These are phyloP conservation scores for Coriolopsis trogii DNA, from an alignment of 1,284 basidiomycete genomes.

Conservation along the genomic window DNA sequence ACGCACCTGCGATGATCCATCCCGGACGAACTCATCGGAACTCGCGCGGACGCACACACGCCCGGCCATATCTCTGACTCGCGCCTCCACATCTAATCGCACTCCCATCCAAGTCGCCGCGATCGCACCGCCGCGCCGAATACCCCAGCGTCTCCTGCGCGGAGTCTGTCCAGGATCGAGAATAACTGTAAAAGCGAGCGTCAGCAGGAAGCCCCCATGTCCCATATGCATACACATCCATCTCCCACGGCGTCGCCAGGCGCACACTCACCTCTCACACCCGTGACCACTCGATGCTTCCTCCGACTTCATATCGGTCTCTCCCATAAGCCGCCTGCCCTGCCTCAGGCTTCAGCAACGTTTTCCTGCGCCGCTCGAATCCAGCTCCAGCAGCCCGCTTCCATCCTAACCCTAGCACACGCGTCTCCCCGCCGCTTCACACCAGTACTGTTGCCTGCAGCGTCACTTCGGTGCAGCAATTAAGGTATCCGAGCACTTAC, in stretches of 20 bases:
- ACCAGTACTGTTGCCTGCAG: neutral
- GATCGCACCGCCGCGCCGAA: slow-evolving; percentile 6
- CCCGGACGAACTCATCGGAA: slow-evolving; percentile 9
- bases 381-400: neutral
- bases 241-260: neutral
- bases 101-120: neutral
- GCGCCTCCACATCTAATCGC: slow-evolving; percentile 5
- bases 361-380: slow-evolving; percentile 12
- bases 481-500: slow-evolving; percentile 8
- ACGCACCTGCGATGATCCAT: slow-evolving; percentile 10
- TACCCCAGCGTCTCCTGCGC: neutral
- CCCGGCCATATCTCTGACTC: slow-evolving; percentile 1
- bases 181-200: no score
- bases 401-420: slow-evolving; percentile 19
- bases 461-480: slow-evolving; percentile 3
- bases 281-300: slow-evolving; percentile 11
- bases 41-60: neutral
- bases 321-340: slow-evolving; percentile 19
- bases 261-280: neutral
- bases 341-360: no score
- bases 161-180: neutral
- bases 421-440: no score
- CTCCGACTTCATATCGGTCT: slow-evolving; percentile 21
- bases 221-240: no score
- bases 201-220: no score